Conservation (phyloP, 2,329 filamentous ascomycete genomes). For the Thelonectria olida region DNA sequence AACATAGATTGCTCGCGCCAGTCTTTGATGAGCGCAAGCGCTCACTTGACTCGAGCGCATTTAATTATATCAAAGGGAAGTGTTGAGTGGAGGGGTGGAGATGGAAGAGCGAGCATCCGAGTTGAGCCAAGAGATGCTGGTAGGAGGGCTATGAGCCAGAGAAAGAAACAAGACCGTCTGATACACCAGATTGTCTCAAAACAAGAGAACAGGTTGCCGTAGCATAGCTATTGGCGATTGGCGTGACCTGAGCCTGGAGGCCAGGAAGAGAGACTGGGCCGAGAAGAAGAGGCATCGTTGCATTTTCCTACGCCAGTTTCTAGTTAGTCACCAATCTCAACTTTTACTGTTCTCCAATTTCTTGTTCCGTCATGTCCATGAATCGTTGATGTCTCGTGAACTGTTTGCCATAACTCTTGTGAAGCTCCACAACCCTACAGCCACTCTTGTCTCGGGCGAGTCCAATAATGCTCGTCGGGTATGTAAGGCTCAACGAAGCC, state of each 20-base stretch:
- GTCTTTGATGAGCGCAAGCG: constrained; percentile 35
- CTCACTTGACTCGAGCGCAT: constrained; percentile 36
- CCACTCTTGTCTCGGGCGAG: not conserved
- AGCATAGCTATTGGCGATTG: not conserved
- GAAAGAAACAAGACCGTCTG: constrained; percentile 16
- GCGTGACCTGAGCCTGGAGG: constrained; percentile 5
- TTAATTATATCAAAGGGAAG: constrained; percentile 44
- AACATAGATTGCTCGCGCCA: constrained; percentile 52
- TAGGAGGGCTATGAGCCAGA: constrained; percentile 9
- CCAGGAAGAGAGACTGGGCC: constrained; percentile 10
- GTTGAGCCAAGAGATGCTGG: constrained; percentile 13
- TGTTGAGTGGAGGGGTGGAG: constrained; percentile 34
- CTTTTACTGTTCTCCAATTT: constrained; percentile 12
- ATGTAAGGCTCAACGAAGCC: constrained; percentile 11
- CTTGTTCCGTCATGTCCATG: not conserved
- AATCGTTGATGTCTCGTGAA: not conserved
- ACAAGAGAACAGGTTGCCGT: constrained; percentile 16
- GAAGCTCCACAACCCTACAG: not conserved
- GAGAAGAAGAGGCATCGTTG: not conserved
- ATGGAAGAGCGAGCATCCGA: constrained; percentile 18
- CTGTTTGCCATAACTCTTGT: not conserved
- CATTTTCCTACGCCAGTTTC: constrained; percentile 1
- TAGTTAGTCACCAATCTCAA: constrained; percentile 32
- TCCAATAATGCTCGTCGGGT: constrained; percentile 1
- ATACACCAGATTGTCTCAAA: constrained; percentile 16